Base-by-base conservation (phyloP, 1,139 yeast genomes). In the Yamadazyma dendronema region DNA sequence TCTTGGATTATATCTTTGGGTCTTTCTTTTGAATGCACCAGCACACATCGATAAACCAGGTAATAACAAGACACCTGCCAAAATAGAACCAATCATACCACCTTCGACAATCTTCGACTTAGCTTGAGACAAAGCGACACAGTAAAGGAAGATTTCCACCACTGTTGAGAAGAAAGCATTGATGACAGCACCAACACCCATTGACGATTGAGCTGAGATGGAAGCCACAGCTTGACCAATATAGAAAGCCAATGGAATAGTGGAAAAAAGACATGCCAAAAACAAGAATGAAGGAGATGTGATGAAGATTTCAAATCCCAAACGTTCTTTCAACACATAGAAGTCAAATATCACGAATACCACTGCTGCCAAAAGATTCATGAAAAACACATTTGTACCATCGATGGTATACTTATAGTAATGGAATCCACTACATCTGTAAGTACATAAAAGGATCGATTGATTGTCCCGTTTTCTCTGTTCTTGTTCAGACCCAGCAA, bases 221-320 rank as follows among this genome's bases (percentile, higher is more conserved):
- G 97, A 90, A 0, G 99, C 99, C 17, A 92, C 98, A 2, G 97
- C 98, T 60, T 92, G 97, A 3, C 99, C 99, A 52, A 92, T 90
- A 59, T 90, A 92, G 57, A 92, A 92, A 0, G 98, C 98, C 48
- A 92, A 70, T 3, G 99, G 98, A 34, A 92, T 78, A 43, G 92
- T 87, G 2, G 97, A 85, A 37, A 85, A 72, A 43, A 92, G 67
- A 59, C 96, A 85, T 19, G 89, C 67, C 37, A 78, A 69, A 54
- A 92, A 94, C 32, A 89, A 72, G 60, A 76, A 59, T 34, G 80
- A 63, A 1, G 85, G 65, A 47, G 81, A 68, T 0, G 95, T 83
- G 39, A 84, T 54, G 61, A 81, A 63, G 1, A 61, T 41, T 5
- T 73, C 64, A 53, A 75, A 56, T 2, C 67, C 69, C 14, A 84